These are phyloP conservation scores for Daedaleopsis sinensis DNA, from an alignment of 768 basidiomycete genomes.

Conservation along the genomic window DNA sequence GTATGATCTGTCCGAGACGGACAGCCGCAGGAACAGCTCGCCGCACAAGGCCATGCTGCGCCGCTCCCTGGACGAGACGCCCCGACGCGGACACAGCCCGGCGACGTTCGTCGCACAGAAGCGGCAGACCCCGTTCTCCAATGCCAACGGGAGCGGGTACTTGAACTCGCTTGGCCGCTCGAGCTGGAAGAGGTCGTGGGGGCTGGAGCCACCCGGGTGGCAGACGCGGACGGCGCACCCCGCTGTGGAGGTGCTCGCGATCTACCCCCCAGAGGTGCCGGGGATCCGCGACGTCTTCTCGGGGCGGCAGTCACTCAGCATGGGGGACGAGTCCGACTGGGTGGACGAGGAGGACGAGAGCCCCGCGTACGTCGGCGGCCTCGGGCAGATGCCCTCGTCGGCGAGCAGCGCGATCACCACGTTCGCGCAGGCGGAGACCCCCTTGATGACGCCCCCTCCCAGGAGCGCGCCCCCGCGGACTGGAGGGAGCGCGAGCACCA, in stretches of 20 bases:
- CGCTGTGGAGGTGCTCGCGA: slow-evolving; percentile 70
- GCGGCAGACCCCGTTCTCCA: slow-evolving; percentile 70
- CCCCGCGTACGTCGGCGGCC: slow-evolving; percentile 72
- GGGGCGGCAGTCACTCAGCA: slow-evolving; percentile 57
- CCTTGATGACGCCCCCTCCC: slow-evolving; percentile 14
- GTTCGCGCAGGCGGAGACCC: slow-evolving; percentile 22
- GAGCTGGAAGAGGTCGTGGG: slow-evolving; percentile 92
- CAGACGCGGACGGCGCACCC: slow-evolving; percentile 67
- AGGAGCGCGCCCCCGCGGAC: slow-evolving; percentile 8
- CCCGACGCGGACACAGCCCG: slow-evolving; percentile 39
- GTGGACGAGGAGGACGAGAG: slow-evolving; percentile 84
- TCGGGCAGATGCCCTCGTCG: slow-evolving; percentile 61
- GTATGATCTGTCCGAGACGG: slow-evolving; percentile 74
- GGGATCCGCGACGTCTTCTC: slow-evolving; percentile 80
- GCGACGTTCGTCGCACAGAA: slow-evolving; percentile 85
- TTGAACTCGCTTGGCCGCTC: slow-evolving; percentile 57
- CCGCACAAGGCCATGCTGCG: slow-evolving; percentile 59
- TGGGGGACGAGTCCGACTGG: slow-evolving; percentile 86
- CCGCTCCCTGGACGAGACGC: slow-evolving; percentile 51
- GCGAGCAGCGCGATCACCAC: slow-evolving; percentile 15
- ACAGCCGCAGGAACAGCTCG: slow-evolving; percentile 63
- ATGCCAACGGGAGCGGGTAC: slow-evolving; percentile 46
- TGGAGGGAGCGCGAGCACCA: background rate
- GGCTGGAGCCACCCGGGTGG: slow-evolving; percentile 86
- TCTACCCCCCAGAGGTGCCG: slow-evolving; percentile 52